These are phyloP conservation scores for Castanopsis chinensis DNA, from an alignment of 306 rosid species.

Conservation along the genomic window DNA sequence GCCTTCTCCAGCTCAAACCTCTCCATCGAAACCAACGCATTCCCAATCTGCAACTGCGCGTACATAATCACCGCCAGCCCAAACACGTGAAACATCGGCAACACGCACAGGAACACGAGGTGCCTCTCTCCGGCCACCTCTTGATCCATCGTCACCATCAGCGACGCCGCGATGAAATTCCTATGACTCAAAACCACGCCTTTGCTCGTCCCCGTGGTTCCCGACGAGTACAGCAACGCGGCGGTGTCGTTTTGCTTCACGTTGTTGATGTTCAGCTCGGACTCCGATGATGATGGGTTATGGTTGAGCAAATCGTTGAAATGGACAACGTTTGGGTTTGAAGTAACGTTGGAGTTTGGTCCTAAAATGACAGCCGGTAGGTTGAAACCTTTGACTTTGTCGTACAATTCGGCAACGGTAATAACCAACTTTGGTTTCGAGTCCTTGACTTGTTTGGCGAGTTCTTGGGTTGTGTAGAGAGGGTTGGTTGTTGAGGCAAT, in stretches of 20 bases:
- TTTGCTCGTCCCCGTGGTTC: slow-evolving; percentile 84
- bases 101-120: slow-evolving; percentile 52
- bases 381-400: slow-evolving; percentile 50
- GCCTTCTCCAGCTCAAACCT: slow-evolving; percentile 54
- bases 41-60: slow-evolving; percentile 58
- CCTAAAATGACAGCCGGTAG: slow-evolving; percentile 56
- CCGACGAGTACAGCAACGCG: slow-evolving; percentile 77
- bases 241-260: slow-evolving; percentile 70
- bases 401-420: slow-evolving; percentile 61
- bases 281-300: slow-evolving; percentile 25
- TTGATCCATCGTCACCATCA: slow-evolving; percentile 66
- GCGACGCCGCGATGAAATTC: slow-evolving; percentile 64
- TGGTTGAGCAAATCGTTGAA: slow-evolving; percentile 46
- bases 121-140: slow-evolving; percentile 31
- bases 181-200: slow-evolving; percentile 73
- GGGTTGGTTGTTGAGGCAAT: slow-evolving; percentile 77
- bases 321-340: slow-evolving; percentile 10
- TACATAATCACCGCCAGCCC: slow-evolving; percentile 56
- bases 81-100: slow-evolving; percentile 91
- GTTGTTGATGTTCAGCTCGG: slow-evolving; percentile 44
- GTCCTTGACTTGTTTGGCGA: slow-evolving; percentile 66
- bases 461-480: slow-evolving; percentile 55
- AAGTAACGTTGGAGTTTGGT: not conserved
- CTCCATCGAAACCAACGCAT: slow-evolving; percentile 48
- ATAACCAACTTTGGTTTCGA: slow-evolving; percentile 68